Evolutionary conservation across 1,284 basidiomycete species (phyloP), one percentile per base, ranked within the genome.

Genomic region (Stereum hirsutum): DNA sequence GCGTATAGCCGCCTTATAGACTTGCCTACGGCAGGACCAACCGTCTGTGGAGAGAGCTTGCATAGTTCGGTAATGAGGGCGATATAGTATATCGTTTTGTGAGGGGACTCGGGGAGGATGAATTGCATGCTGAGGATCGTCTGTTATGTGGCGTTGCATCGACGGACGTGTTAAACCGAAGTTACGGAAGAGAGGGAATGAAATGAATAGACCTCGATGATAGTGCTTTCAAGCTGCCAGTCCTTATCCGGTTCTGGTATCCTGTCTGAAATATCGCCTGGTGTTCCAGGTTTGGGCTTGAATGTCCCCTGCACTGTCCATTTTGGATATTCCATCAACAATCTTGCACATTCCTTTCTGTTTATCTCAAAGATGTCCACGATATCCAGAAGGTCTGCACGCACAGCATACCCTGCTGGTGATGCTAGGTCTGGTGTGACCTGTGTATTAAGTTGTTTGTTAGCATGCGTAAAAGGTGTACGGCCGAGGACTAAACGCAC

Each of bases 21-120:
- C 59, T 96, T 91, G 42, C 96, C 96, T 10, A 99, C 89, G 1
- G 94, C 92, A 0, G 95, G 96, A 4, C 96, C 96, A 32, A 96
- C 84, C 0, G 91, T 96, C 15, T 77, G 73, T 0, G 95, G 93
- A 2, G 89, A 89, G 7, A 94, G 69, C 56, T 94, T 93, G 64
- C 94, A 97, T 5, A 99, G 70, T 59, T 99, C 96, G 14, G 91
- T 89, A 46, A 99, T 85, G 40, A 99, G 70, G 2, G 86, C 71
- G 46, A 86, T 81, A 60, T 97, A 93, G 63, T 96, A 99, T 15
- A 94, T 70, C 1, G 86, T 70, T 55, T 85, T 87, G 55, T 88
- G 79, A 0, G 78, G 71, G 2, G 93, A 66, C 49, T 80, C 72
- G 0, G 95, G 95, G 14, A 97, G 69, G 6, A 84, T 60, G 51